Evolutionary conservation across 805 yeast genomes (phyloP), one percentile per base, ranked within the genome.

Genomic region (Candida broadrunensis): DNA sequence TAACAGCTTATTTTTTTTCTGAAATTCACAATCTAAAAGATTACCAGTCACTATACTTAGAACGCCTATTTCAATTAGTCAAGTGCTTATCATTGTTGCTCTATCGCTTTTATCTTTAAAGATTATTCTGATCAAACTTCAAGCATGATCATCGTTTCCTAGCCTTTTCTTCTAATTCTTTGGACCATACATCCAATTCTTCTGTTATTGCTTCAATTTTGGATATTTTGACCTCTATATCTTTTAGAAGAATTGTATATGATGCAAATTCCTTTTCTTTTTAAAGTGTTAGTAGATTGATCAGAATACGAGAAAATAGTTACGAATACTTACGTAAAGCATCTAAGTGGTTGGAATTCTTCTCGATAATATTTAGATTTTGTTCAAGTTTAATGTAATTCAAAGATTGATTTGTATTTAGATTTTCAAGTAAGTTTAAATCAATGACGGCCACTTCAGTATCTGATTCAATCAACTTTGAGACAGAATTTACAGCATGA

Each of bases 181-280:
- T 58, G 5, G 82, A 70, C 78, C 85, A 81, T 44, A 72, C 75
- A 42, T 83, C 86, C 26, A 85, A 51, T 47, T 85, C 89, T 18
- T 62, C 60, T 9, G 76, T 71, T 3, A 85, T 47, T 2, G 52
- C 56, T 36, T 74, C 78, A 24, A 80, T 55, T 29, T 66, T 65
- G 3, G 55, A 61, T 2, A 75, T 66, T 39, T 67, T 55, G 5
- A 42, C 33, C 32, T 65, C 71, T 13, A 73, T 55, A 3, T 54
- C 56, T 18, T 46, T 63, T 43, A 57, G 47, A 40, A 50, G 52
- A 41, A 40, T 51, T 16, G 35, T 41, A 41, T 55, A 55, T 37
- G 41, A 35, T 9, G 43, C 41, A 48, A 61, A 58, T 42, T 68
- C 73, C 17, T 39, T 39, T 30, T 59, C 60, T 60, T 38, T 15